These are phyloP conservation scores for Talaromyces liani DNA, from an alignment of 495 filamentous ascomycete species.

Conservation along the genomic window DNA sequence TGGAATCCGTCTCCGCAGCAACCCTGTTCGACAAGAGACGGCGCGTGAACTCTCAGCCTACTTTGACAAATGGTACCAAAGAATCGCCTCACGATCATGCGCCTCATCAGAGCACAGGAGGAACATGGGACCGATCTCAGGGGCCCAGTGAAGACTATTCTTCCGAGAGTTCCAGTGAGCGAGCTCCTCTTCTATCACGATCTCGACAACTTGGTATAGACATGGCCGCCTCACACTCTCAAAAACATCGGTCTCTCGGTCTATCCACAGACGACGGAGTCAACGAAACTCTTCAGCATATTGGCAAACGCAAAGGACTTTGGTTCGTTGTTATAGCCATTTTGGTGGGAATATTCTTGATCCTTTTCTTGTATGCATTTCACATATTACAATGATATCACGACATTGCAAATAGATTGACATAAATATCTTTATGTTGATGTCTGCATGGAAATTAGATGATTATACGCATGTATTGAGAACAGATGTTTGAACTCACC, in stretches of 20 bases:
- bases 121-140: not conserved
- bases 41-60: not conserved
- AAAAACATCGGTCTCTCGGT: not conserved
- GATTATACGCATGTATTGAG: not conserved
- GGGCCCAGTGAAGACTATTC: not conserved
- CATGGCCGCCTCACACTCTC: not conserved
- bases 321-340: constrained; percentile 22
- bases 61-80: not conserved
- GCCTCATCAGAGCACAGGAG: not conserved
- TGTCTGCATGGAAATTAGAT: not conserved
- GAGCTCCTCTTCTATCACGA: not conserved
- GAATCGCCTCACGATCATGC: not conserved
- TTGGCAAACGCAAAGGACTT: constrained; percentile 27
- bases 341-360: constrained; percentile 24
- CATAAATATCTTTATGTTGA: constrained; percentile 9
- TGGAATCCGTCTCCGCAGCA: not conserved
- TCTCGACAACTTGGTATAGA: not conserved
- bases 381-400: constrained; percentile 22
- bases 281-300: constrained; percentile 1
- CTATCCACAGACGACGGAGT: not conserved
- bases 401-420: constrained; percentile 10
- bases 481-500: not conserved
- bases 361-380: constrained; percentile 27
- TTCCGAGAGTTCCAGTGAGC: not conserved
- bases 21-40: not conserved